Percentiles rank a stretch among this genome's conserved stretches.
These are phyloP conservation scores for Diutina neorugosa DNA, from an alignment of 1,139 yeast species.

Conservation along the genomic window DNA sequence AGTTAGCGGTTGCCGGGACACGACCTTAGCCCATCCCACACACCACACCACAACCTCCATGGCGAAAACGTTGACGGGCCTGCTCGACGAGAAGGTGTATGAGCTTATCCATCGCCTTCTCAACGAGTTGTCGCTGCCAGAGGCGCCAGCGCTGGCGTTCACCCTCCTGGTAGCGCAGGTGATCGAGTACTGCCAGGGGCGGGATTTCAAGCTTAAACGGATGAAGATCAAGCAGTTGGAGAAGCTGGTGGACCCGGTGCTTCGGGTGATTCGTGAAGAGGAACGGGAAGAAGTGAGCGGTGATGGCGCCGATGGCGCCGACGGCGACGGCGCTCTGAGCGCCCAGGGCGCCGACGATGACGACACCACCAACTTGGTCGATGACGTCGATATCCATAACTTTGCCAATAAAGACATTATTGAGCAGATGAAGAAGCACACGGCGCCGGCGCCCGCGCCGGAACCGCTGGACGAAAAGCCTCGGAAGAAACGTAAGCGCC, in stretches of 20 bases:
- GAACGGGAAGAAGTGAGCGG: slow-evolving; percentile 25
- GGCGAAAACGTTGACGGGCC: slow-evolving; percentile 1
- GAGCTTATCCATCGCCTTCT: slow-evolving; percentile 37
- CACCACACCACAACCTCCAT: background rate
- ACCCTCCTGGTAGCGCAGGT: slow-evolving; percentile 42
- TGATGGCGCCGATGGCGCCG: slow-evolving; percentile 17
- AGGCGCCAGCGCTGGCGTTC: slow-evolving; percentile 46
- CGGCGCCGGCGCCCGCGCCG: slow-evolving; percentile 41
- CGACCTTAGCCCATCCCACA: background rate
- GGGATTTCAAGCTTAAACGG: slow-evolving; percentile 55
- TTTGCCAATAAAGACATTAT: slow-evolving; percentile 26
- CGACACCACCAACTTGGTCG: slow-evolving; percentile 42
- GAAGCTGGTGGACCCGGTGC: slow-evolving; percentile 44
- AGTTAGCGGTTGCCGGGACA: background rate
- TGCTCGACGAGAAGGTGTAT: slow-evolving; percentile 38
- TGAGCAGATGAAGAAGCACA: slow-evolving; percentile 67
- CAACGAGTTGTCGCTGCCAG: slow-evolving; percentile 38
- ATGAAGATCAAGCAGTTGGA: slow-evolving; percentile 47
- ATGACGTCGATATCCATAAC: slow-evolving; percentile 28
- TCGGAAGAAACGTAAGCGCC: slow-evolving; percentile 30
- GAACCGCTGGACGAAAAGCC: slow-evolving; percentile 9
- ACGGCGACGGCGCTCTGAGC: slow-evolving; percentile 20
- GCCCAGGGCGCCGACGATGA: slow-evolving; percentile 18
- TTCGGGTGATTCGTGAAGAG: slow-evolving; percentile 32
- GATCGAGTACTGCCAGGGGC: slow-evolving; percentile 39